Conservation (phyloP, 371 early-diverging fungal species). For the Lichtheimia corymbifera region DNA sequence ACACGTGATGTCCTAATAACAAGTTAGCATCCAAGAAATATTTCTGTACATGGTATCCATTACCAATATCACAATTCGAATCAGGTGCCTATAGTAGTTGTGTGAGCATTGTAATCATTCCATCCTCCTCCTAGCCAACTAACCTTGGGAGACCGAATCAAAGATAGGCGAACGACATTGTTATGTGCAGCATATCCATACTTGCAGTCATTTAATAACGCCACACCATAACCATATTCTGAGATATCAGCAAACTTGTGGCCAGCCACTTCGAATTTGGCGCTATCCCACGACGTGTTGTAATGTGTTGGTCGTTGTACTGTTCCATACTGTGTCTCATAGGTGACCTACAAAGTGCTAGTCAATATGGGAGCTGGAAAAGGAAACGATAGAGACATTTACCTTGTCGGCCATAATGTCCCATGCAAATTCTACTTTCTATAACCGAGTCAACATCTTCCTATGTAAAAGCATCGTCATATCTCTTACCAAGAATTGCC, state of each 20-base stretch:
- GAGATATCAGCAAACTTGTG: slow-evolving; percentile 97
- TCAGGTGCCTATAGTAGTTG: slow-evolving; percentile 54
- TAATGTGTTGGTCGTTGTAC: slow-evolving; percentile 91
- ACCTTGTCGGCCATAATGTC: slow-evolving; percentile 78
- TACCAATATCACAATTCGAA: slow-evolving; percentile 64
- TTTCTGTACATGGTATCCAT: not conserved
- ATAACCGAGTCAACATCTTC: not conserved
- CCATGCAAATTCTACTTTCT: slow-evolving; percentile 92
- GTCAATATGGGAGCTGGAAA: not conserved
- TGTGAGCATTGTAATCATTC: not conserved
- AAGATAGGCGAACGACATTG: slow-evolving; percentile 79
- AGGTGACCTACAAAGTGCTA: slow-evolving; percentile 67
- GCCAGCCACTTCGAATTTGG: slow-evolving; percentile 70
- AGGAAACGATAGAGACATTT: slow-evolving; percentile 2
- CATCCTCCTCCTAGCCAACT: slow-evolving; percentile 28
- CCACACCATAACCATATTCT: slow-evolving; percentile 92
- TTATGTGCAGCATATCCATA: slow-evolving; percentile 85
- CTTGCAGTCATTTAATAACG: slow-evolving; percentile 92
- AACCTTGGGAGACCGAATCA: slow-evolving; percentile 90
- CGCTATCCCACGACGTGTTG: slow-evolving; percentile 92
- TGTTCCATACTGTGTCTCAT: slow-evolving; percentile 94
- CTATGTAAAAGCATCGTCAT: not conserved
- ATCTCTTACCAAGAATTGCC: slow-evolving; percentile 67
- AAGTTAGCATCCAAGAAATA: not conserved
- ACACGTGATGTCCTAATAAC: slow-evolving; percentile 60